Base-by-base conservation (phyloP, 2,329 filamentous ascomycete species). In the Venturia effusa region DNA sequence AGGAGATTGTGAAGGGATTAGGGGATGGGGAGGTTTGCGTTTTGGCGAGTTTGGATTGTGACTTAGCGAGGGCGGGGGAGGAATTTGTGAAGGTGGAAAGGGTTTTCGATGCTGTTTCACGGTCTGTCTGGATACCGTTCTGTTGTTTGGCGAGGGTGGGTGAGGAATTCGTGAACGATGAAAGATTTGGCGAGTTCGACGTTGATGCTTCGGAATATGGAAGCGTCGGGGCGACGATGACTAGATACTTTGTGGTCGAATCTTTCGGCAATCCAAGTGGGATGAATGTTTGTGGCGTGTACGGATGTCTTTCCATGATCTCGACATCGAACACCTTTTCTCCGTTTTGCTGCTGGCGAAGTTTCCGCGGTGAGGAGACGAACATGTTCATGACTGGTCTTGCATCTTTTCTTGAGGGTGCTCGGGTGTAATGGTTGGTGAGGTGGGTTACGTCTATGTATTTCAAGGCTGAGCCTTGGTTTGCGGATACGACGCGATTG, bases 261-360 rank as follows among this genome's bases (percentile, higher is more conserved):
- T 77, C 76, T 13, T 76, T 69, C 1, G 76, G 78, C 34, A 86
- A 70, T 41, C 84, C 83, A 61, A 97, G 78, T 0, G 94, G 94
- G 54, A 90, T 83, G 75, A 99, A 97, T 0, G 92, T 96, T 78
- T 99, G 94, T 1, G 90, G 90, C 1, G 94, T 97, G 76, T 87
- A 97, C 0, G 94, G 93, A 75, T 99, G 94, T 45, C 94, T 83
- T 75, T 99, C 94, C 37, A 97, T 83, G 64, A 96, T 84, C 24
- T 77, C 76, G 63, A 97, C 82, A 57, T 83, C 79, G 72, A 96
- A 89, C 4, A 82, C 48, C 45, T 60, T 11, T 66, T 72, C 70
- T 61, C 85, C 86, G 74, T 91, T 96, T 82, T 94, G 87, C 64
- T 88, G 82, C 43, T 89, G 82, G 32, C 79, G 74, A 39, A 88